Percentiles rank a stretch among this genome's conserved stretches.
Conservation (phyloP, 331 rosid genomes). For the Arachis monticola region DNA sequence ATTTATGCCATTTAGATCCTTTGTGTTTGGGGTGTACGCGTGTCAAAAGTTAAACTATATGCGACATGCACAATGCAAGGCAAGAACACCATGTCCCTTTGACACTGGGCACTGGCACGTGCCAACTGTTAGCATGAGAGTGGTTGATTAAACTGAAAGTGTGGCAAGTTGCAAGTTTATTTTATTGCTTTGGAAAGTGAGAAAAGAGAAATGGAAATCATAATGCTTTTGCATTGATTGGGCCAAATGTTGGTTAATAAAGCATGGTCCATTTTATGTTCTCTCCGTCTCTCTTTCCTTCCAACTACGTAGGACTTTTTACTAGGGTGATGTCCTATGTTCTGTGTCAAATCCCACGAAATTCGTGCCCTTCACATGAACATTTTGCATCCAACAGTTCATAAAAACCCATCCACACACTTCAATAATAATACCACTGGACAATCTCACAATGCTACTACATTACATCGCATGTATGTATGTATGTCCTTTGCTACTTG, state of each 20-base stretch:
- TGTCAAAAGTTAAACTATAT: not conserved
- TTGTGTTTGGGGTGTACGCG: not conserved
- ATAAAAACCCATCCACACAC: not conserved
- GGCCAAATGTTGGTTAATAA: slow-evolving; percentile 38
- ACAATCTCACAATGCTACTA: not conserved
- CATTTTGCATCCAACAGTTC: slow-evolving; percentile 32
- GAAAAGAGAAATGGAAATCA: not conserved
- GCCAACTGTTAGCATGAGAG: slow-evolving; percentile 43
- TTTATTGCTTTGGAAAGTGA: slow-evolving; percentile 14
- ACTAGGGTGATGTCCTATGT: slow-evolving; percentile 9
- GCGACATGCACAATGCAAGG: too few species aligned
- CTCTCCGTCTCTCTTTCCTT: not conserved
- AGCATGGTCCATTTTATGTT: slow-evolving; percentile 17
- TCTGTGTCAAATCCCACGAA: not conserved
- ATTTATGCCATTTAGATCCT: too few species aligned
- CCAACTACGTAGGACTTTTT: slow-evolving; percentile 26
- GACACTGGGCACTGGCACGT: not conserved
- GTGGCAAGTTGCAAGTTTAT: not conserved
- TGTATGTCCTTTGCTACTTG: not conserved
- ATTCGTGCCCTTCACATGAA: not conserved
- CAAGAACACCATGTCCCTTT: not conserved
- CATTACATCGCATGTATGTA: not conserved
- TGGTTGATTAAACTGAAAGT: slow-evolving; percentile 38
- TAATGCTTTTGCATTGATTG: not conserved
- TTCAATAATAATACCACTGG: slow-evolving; percentile 35